Conservation (phyloP, 1,284 basidiomycete species). For the Rhodotorula sp. region DNA sequence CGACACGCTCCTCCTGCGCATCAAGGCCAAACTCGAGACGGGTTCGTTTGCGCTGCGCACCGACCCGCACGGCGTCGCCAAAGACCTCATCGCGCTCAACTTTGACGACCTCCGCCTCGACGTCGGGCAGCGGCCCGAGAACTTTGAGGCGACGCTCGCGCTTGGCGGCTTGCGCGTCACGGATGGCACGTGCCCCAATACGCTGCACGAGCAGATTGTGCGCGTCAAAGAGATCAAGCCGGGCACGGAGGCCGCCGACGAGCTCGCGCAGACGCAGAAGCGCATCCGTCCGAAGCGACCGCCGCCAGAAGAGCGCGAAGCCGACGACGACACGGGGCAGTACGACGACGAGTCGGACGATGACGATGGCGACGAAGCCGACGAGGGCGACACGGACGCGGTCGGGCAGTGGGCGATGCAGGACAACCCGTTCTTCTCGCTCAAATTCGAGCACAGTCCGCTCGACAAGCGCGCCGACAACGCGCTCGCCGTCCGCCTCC, state of each 20-base stretch:
- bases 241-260: constrained; percentile 35
- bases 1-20: constrained; percentile 78
- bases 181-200: constrained; percentile 82
- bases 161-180: constrained; percentile 87
- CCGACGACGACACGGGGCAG: constrained; percentile 47
- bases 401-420: constrained; percentile 32
- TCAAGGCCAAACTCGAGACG: constrained; percentile 76
- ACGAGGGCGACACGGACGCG: constrained; percentile 44
- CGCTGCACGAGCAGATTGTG: constrained; percentile 89
- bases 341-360: constrained; percentile 41
- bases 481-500: constrained; percentile 84
- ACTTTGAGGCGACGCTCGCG: constrained; percentile 77
- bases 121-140: constrained; percentile 81
- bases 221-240: constrained; percentile 68
- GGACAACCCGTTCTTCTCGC: constrained; percentile 80
- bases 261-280: constrained; percentile 32
- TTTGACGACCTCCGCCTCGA: constrained; percentile 88
- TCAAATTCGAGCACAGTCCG: constrained; percentile 92
- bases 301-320: constrained; percentile 47
- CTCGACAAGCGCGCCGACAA: constrained; percentile 91
- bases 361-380: constrained; percentile 48
- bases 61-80: constrained; percentile 63
- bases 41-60: constrained; percentile 79
- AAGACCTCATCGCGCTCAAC: constrained; percentile 81
- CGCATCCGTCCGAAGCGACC: constrained; percentile 37